Evolutionary conservation across 352 stramenopile genomes (phyloP), one percentile per base, ranked within the genome.

Genomic region (Globisporangium orthogonon): DNA sequence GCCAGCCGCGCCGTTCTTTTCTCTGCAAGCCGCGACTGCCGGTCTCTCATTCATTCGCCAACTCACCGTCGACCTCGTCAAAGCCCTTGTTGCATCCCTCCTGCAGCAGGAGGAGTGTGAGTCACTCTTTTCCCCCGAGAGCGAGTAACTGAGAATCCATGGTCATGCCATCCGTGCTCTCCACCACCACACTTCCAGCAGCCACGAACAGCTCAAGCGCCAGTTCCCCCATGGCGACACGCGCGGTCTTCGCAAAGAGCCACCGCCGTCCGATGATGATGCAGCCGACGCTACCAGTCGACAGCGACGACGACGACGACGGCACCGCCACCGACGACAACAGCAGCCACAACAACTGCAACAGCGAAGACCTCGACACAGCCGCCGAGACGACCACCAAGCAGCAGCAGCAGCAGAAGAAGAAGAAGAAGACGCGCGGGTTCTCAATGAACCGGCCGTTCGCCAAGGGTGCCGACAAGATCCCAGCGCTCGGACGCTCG

Each of bases 391-490:
- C 41, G 29, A 58, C 29, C 6, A n/a, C 11, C 30, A 33, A 45
- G 37, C 11, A n/a, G n/a, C 44, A 2, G 31, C 33, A n/a, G 23
- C 29, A 49, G 9, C 6, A 30, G 44, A 9, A 29, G 7, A 14
- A 23, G 44, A 49, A 49, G 44, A 30, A 23, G 7, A 82, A 80
- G 52, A 60, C 58, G 61, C 72, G 67, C 39, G 67, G 73, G 48
- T 81, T 81, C 52, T 64, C 66, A 17, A 45, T 83, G 39, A 62
- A 61, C 29, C 62, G 63, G 29, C 69, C 73, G 9, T 72, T 74
- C n/a, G 75, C 70, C 33, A 65, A 45, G 18, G 23, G 53, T 13
- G 43, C 43, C 18, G 50, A 62, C 30, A 62, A 62, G 41, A 53
- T 62, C 30, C 57, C 57, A 31, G 37, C 66, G 59, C 47, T 83